Conservation (phyloP, 2,329 filamentous ascomycete species). For the Penicillium sclerotigenum region DNA sequence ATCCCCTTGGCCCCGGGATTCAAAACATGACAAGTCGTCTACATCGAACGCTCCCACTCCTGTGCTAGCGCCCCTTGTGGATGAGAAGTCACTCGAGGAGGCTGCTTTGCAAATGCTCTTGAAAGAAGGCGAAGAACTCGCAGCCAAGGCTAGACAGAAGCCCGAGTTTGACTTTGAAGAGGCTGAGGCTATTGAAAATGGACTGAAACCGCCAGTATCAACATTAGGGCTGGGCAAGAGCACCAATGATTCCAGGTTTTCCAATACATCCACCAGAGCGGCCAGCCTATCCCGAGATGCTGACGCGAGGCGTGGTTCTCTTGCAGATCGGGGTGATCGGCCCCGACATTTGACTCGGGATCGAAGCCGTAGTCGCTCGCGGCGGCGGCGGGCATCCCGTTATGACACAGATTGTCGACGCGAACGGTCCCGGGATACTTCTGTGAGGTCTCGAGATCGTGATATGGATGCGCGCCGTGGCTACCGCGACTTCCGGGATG, state of each 20-base stretch:
- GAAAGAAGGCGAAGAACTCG: conserved; percentile 54
- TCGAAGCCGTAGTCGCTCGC: conserved; percentile 33
- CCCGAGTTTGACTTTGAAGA: conserved; percentile 52
- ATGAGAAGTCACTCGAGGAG: conserved; percentile 56
- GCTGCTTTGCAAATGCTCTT: conserved; percentile 54
- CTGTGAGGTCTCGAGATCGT: conserved; percentile 33
- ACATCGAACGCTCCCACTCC: conserved; percentile 35
- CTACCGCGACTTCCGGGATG: conserved; percentile 31
- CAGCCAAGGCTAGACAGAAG: conserved; percentile 50
- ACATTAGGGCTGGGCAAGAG: conserved; percentile 25
- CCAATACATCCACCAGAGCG: conserved; percentile 28
- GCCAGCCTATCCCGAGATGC: conserved; percentile 30
- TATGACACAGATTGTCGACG: conserved; percentile 31
- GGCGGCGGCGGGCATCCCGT: conserved; percentile 26
- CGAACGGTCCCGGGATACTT: conserved; percentile 29
- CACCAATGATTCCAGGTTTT: conserved; percentile 27
- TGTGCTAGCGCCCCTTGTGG: conserved; percentile 37
- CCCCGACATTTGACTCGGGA: conserved; percentile 25
- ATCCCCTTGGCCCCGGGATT: conserved; percentile 31
- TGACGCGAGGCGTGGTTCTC: conserved; percentile 29
- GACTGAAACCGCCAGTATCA: conserved; percentile 29
- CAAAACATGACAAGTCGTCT: conserved; percentile 31
- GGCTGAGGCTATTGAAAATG: conserved; percentile 43
- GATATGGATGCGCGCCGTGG: conserved; percentile 33
- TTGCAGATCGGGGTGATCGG: conserved; percentile 25